Percentiles rank a stretch among this genome's conserved stretches.
phyloP scores from a whole-genome alignment of 345 rosid species.

The Populus alba region DNA sequence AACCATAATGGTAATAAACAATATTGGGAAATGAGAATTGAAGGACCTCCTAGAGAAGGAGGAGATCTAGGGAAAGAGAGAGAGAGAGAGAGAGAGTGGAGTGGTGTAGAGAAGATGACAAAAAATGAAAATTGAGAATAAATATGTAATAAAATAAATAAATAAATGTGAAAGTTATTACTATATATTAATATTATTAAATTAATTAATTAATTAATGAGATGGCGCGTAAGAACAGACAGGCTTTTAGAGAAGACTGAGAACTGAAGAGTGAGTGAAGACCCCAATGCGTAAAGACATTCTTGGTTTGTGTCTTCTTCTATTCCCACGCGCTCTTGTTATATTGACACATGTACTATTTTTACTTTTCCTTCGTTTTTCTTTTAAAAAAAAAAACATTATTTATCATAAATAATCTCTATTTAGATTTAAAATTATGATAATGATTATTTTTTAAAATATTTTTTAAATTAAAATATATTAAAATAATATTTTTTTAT shows the following conservation, averaged over 20 bases:
- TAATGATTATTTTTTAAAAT: too few relatives aligned
- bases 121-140: neutral
- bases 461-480: too few relatives aligned
- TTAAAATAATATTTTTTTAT: too few relatives aligned
- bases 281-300: constrained; percentile 30
- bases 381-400: too few relatives aligned
- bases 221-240: neutral
- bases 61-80: constrained; percentile 42
- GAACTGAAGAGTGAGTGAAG: neutral
- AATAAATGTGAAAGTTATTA: too few relatives aligned
- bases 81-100: constrained; percentile 21
- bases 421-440: too few relatives aligned
- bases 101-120: constrained; percentile 17
- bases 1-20: neutral
- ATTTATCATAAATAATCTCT: too few relatives aligned
- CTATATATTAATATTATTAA: neutral
- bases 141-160: neutral
- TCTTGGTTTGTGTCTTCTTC: constrained; percentile 24
- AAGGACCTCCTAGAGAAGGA: neutral
- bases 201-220: neutral
- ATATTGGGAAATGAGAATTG: neutral
- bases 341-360: neutral
- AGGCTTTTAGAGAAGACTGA: neutral
- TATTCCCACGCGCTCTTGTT: constrained; percentile 30
- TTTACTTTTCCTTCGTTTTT: neutral